These are phyloP conservation scores for Peronospora belbahrii DNA, from an alignment of 352 stramenopile species.

Conservation along the genomic window DNA sequence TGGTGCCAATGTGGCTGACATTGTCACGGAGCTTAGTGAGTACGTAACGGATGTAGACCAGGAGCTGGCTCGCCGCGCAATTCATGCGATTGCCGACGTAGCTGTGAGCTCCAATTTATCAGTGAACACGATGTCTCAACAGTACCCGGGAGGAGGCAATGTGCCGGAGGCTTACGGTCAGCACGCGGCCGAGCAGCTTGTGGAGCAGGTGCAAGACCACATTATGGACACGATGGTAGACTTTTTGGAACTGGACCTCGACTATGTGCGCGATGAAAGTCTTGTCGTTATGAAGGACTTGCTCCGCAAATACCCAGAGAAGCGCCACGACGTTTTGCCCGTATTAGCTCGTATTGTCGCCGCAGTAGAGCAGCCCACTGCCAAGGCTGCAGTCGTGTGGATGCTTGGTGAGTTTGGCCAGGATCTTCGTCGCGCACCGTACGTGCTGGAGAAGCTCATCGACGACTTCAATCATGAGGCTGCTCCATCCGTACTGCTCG, in stretches of 20 bases:
- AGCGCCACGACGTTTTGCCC: conserved; percentile 88
- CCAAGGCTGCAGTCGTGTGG: conserved; percentile 94
- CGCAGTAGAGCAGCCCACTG: conserved; percentile 64
- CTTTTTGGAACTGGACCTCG: conserved; percentile 94
- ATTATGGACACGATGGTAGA: conserved; percentile 92
- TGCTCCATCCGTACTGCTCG: conserved; percentile 85
- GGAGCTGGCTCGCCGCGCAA: conserved; percentile 87
- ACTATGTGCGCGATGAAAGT: conserved; percentile 95
- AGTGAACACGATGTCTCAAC: conserved; percentile 28
- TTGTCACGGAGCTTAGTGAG: conserved; percentile 96
- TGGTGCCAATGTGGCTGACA: conserved; percentile 90
- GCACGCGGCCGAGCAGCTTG: conserved; percentile 44
- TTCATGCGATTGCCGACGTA: conserved; percentile 92
- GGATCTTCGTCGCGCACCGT: conserved; percentile 88
- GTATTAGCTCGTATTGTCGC: conserved; percentile 70
- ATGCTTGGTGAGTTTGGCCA: conserved; percentile 96
- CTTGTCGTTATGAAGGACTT: conserved; percentile 94
- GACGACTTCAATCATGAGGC: conserved; percentile 90
- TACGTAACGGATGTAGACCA: conserved; percentile 94
- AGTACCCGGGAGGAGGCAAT: conserved; percentile 32
- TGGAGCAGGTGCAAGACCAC: conserved; percentile 75
- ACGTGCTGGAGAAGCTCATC: conserved; percentile 95
- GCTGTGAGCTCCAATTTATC: conserved; percentile 79
- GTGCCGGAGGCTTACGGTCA: conserved; percentile 62
- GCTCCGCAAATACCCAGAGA: conserved; percentile 93